Conservation (phyloP, 2,329 filamentous ascomycete species). For the Aureobasidium sp. region DNA sequence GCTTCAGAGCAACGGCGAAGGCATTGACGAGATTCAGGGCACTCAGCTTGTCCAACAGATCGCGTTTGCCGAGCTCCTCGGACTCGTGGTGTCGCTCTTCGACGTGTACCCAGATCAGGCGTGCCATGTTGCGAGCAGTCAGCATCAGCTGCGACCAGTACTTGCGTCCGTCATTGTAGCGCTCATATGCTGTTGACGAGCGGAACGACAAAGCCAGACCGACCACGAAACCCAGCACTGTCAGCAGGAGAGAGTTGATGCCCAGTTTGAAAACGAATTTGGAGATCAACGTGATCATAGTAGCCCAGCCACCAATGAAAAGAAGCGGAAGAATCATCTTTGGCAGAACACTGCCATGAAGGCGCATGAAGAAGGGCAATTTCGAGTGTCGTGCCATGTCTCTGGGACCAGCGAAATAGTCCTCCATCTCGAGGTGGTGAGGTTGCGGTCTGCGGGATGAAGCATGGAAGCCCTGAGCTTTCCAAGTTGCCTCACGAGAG, state of each 20-base stretch:
- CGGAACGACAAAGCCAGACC: slow-evolving; percentile 71
- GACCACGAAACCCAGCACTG: slow-evolving; percentile 73
- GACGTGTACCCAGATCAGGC: slow-evolving; percentile 76
- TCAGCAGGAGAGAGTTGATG: slow-evolving; percentile 61
- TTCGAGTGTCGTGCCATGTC: slow-evolving; percentile 67
- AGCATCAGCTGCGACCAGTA: slow-evolving; percentile 53
- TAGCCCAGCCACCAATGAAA: slow-evolving; percentile 57
- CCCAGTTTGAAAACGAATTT: slow-evolving; percentile 37
- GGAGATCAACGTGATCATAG: slow-evolving; percentile 52
- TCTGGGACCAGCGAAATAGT: slow-evolving; percentile 46
- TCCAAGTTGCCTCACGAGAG: slow-evolving; percentile 11
- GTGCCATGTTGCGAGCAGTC: slow-evolving; percentile 49
- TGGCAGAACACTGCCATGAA: slow-evolving; percentile 67
- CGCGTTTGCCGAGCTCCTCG: slow-evolving; percentile 47
- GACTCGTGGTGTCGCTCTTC: slow-evolving; percentile 48
- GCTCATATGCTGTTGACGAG: slow-evolving; percentile 68
- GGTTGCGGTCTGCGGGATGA: slow-evolving; percentile 12
- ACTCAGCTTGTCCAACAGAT: slow-evolving; percentile 62
- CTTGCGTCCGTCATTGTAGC: slow-evolving; percentile 51
- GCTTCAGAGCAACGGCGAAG: slow-evolving; percentile 70
- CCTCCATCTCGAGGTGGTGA: slow-evolving; percentile 22
- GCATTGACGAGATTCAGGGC: slow-evolving; percentile 71
- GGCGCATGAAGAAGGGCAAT: slow-evolving; percentile 65
- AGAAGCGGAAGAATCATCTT: slow-evolving; percentile 63
- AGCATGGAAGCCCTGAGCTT: slow-evolving; percentile 1